phyloP scores from a whole-genome alignment of 2,329 filamentous ascomycete genomes.

The Sodiomyces alkalinus region DNA sequence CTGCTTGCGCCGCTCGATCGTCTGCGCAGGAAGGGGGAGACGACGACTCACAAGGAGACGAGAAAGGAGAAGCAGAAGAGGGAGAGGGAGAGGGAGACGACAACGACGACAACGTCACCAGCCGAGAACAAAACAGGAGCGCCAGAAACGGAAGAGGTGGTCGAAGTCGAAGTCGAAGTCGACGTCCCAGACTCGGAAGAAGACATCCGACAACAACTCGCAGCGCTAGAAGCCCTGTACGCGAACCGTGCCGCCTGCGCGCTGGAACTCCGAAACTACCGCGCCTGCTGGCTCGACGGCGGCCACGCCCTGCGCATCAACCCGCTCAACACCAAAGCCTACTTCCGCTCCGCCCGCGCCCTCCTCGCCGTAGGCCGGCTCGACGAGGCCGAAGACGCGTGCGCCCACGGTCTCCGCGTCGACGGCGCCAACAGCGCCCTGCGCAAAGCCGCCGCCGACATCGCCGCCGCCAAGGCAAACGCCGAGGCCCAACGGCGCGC shows the following conservation, averaged over 20 bases:
- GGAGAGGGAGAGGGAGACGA: conserved; percentile 16
- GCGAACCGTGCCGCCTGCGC: conserved; percentile 85
- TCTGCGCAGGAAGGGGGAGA: conserved; percentile 27
- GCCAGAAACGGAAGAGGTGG: conserved; percentile 20
- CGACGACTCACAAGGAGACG: conserved; percentile 6
- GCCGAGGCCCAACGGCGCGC: conserved; percentile 38
- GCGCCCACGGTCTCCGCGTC: conserved; percentile 55
- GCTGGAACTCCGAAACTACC: conserved; percentile 76
- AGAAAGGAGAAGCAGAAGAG: conserved; percentile 13
- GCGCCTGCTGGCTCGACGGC: conserved; percentile 75
- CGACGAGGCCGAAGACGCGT: conserved; percentile 66
- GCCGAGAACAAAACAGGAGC: conserved; percentile 43
- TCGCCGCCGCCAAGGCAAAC: conserved; percentile 40
- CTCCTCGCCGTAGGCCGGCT: conserved; percentile 67
- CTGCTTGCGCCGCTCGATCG: conserved; percentile 52
- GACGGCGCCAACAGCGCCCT: conserved; percentile 58
- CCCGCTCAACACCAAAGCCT: conserved; percentile 71
- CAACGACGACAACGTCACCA: conserved; percentile 30
- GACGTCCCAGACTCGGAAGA: conserved; percentile 39
- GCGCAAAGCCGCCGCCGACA: conserved; percentile 43
- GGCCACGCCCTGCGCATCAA: conserved; percentile 67
- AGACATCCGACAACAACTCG: conserved; percentile 42
- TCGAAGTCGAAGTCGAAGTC: conserved; percentile 19
- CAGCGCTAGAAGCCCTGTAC: conserved; percentile 60
- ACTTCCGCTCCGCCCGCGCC: conserved; percentile 70